Base-by-base conservation (phyloP, 164 flowering plant genomes). In the Stephania cephalantha region DNA sequence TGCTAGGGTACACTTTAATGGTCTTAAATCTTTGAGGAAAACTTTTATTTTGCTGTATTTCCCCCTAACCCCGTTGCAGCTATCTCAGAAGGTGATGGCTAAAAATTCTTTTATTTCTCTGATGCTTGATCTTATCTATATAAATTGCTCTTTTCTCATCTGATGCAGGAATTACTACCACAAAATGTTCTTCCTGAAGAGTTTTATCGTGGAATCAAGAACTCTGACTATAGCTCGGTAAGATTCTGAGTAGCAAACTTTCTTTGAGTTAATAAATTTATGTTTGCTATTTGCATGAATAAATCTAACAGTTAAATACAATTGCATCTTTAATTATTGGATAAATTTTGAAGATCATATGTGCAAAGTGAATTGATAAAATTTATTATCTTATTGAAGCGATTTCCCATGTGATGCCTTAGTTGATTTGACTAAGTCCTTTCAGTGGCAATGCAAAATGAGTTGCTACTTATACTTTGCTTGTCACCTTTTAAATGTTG, bases 201-300 rank as follows among this genome's bases (percentile, higher is more conserved):
- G 67, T 96, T 96, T 83, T 64, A 73, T 50, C 78, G 75, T 69
- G 86, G 92, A 18, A 82, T 96, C 67, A 91, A 86, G 82, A 78
- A 86, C 78, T 73, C 81, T 64, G 99, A 96, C 82, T 95, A 95
- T 81, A 85, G 89, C 83, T 96, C 99, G 70, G 99, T 91, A 90
- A 92, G 92, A 25, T 73, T 15, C 61, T 9, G 42, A 30, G 18
- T 18, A 11, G 44, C 44, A 15, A 61, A 11, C 1, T 29, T 71
- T 5, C 61, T 35, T 61, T 31, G 30, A 17, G n/a, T 67, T 10
- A 13, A 42, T 69, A 35, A 35, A 20, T 18, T 0, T 69, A 3
- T 48, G 8, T 17, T 42, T 30, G 46, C 6, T 69, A 12, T 69
- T 69, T 12, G 15, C 44, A 6, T 68, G 29, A 35, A 35, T 35